Base-by-base conservation (phyloP, 2,329 filamentous ascomycete species). In the Arthrobotrys musiformis region DNA sequence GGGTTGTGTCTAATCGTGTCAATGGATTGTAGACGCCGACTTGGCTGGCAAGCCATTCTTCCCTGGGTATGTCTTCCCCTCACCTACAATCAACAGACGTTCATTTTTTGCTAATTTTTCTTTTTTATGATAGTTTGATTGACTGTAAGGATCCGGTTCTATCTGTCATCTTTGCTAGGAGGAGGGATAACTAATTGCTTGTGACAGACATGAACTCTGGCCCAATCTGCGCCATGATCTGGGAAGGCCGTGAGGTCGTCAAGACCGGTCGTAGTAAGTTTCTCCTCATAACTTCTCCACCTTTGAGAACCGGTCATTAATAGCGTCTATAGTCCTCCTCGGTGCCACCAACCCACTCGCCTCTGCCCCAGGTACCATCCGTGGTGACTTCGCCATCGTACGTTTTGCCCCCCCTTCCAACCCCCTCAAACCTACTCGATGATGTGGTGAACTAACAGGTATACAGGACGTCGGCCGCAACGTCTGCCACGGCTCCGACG, bases 401-500 rank as follows among this genome's bases (percentile, higher is more conserved):
- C 82, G 85, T 69, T 42, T n/a, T n/a, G n/a, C 35, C 37, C 62
- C 56, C 33, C 28, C 50, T 35, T n/a, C 15, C 1, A 22, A 11
- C 1, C 13, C 30, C 30, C 40, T 19, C 8, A 17, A 37, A n/a
- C 4, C 4, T 33, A 17, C 58, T 50, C 40, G 19, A 40, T n/a
- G 35, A 11, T 7, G 54, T 6, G 5, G 8, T 48, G 24, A 37
- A 69, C 44, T 44, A 42, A 46, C 70, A 77, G 48, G 74, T n/a
- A 42, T 52, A 37, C 58, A 81, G 80, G 90, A 93, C 83, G 91
- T 93, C 84, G 95, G 95, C 87, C 93, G 94, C 86, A 99, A 99
- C 89, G 93, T 98, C 88, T 98, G 94, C 92, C 95, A 99, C 91
- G 95, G 95, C 85, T 97, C 93, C 86, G 95, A 99, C 90, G 90